Evolutionary conservation across 495 filamentous ascomycete genomes (phyloP).

Genomic region (Xanthoparmelia taractica): DNA sequence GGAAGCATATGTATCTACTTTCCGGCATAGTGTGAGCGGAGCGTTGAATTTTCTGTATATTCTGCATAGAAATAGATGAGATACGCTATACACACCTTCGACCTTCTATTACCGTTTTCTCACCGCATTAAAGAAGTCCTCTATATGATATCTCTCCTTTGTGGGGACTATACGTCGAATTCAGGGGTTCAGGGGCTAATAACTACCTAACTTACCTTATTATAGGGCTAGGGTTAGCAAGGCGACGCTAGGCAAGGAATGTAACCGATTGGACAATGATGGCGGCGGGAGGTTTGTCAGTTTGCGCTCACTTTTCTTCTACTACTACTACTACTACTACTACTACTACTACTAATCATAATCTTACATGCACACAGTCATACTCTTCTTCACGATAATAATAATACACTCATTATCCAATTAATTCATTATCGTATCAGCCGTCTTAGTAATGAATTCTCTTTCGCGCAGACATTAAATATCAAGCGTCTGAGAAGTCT

Average conservation of each 20-base stretch:
- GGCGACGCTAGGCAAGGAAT: constrained; percentile 3
- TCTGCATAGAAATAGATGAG: background rate
- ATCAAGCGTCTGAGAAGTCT: background rate
- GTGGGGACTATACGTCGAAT: background rate
- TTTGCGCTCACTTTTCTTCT: constrained; percentile 10
- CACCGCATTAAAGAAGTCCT: background rate
- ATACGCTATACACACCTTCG: background rate
- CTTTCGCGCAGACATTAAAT: background rate
- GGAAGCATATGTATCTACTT: background rate
- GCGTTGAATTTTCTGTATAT: background rate
- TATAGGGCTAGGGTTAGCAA: too few relatives aligned
- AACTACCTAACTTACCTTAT: too few relatives aligned
- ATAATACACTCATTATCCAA: background rate
- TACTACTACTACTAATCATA: too few relatives aligned
- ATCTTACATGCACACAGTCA: constrained; percentile 1
- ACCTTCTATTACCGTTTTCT: background rate
- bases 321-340: too few relatives aligned
- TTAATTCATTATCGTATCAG: background rate
- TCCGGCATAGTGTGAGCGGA: background rate
- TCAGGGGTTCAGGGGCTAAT: background rate
- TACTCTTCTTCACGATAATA: background rate
- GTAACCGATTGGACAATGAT: constrained; percentile 15
- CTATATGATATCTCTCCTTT: background rate
- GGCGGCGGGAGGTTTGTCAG: background rate
- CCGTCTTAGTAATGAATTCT: background rate